phyloP scores from a whole-genome alignment of 345 rosid genomes.

The Eucalyptus cladocalyx region DNA sequence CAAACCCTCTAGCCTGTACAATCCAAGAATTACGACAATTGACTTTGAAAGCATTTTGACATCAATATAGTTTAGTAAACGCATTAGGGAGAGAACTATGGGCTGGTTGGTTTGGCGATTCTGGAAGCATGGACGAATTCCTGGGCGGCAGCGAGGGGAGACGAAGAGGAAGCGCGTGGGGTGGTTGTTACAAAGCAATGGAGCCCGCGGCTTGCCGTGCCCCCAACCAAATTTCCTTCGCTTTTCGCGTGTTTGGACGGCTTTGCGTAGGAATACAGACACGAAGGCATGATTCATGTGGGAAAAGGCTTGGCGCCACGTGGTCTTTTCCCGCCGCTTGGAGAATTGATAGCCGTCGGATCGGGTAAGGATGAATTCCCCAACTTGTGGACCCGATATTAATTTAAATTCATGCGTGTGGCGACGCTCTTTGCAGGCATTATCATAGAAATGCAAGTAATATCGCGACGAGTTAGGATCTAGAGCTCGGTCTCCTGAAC shows the following conservation, averaged over 20 bases:
- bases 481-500: background rate
- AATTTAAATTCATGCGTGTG: background rate
- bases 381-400: background rate
- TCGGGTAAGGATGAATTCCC: background rate
- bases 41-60: background rate
- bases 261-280: background rate
- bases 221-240: background rate
- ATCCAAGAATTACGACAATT: background rate
- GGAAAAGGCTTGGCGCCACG: background rate
- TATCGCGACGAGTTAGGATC: background rate
- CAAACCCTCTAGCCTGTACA: fast-evolving
- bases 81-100: background rate
- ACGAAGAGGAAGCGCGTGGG: background rate
- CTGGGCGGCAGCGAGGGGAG: background rate
- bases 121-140: background rate
- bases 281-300: background rate
- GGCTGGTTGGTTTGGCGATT: background rate
- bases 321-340: background rate
- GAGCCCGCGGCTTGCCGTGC: background rate
- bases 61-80: no score
- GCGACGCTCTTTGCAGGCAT: background rate
- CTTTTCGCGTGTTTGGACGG: background rate
- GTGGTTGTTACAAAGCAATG: background rate
- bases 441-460: fast-evolving
- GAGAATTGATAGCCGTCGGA: background rate